Conservation (phyloP, 177 flowering plant species). For the Vitis hybrid region DNA sequence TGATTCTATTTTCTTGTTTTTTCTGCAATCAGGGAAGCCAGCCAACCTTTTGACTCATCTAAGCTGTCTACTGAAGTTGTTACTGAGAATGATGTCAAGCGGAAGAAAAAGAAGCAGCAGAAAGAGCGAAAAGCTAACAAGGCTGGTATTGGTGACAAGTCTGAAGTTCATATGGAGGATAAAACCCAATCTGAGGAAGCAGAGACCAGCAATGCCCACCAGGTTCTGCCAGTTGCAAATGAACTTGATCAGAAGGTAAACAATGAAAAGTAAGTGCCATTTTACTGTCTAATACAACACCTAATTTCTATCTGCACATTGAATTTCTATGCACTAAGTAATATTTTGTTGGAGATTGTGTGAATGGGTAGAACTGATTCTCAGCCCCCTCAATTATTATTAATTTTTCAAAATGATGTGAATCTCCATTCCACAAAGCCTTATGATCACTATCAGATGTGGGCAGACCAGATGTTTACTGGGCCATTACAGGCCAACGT, state of each 20-base stretch:
- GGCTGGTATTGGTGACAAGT: conserved; percentile 11
- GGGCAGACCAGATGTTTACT: too few species aligned
- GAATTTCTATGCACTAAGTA: too few species aligned
- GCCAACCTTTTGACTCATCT: conserved; percentile 14
- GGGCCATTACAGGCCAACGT: too few species aligned
- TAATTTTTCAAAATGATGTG: too few species aligned
- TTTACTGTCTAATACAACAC: background rate
- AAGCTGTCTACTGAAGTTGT: conserved; percentile 18
- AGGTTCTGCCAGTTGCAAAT: conserved; percentile 16
- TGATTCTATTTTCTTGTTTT: background rate
- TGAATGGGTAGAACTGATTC: too few species aligned
- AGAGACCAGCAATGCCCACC: background rate
- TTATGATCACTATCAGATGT: too few species aligned
- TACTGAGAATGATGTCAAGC: conserved; percentile 28
- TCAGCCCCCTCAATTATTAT: too few species aligned
- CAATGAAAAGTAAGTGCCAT: conserved; percentile 31
- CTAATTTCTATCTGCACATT: too few species aligned
- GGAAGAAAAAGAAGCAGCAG: conserved; percentile 48
- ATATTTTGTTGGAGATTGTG: too few species aligned
- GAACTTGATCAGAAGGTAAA: conserved; percentile 19
- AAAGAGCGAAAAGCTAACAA: conserved; percentile 24
- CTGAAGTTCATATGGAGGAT: conserved; percentile 7
- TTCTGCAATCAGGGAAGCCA: conserved; percentile 17
- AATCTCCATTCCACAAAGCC: too few species aligned
- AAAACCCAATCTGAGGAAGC: conserved; percentile 6